Evolutionary conservation across 2,329 filamentous ascomycete species (phyloP).

Genomic region (Falciphora oryzae): DNA sequence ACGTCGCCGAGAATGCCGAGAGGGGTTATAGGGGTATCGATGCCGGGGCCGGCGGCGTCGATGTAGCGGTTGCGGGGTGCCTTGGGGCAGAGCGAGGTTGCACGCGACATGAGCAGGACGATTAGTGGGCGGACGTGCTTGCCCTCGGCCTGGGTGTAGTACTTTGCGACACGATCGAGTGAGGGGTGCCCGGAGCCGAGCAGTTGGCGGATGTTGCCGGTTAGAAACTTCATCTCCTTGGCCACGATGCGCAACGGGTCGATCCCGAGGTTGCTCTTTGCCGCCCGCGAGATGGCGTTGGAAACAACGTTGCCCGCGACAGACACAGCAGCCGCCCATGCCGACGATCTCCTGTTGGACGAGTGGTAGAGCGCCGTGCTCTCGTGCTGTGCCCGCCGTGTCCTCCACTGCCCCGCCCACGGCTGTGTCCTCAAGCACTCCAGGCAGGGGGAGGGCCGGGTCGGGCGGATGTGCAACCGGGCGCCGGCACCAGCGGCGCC

Average conservation of each 20-base stretch:
- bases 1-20: constrained; percentile 63
- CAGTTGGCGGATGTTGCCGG: constrained; percentile 88
- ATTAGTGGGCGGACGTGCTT: constrained; percentile 95
- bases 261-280: constrained; percentile 64
- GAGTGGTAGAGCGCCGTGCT: constrained; percentile 37
- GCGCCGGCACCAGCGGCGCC: constrained; percentile 30
- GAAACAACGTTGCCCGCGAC: constrained; percentile 66
- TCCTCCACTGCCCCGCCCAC: constrained; percentile 18
- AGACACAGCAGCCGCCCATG: constrained; percentile 69
- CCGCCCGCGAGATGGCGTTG: constrained; percentile 57
- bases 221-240: constrained; percentile 95
- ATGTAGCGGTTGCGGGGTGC: constrained; percentile 16
- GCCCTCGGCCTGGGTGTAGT: constrained; percentile 94
- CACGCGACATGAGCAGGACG: constrained; percentile 92
- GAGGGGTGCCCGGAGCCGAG: constrained; percentile 91
- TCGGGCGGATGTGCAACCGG: constrained; percentile 19
- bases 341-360: constrained; percentile 47
- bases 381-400: constrained; percentile 23
- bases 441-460: constrained; percentile 29
- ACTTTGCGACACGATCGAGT: constrained; percentile 91
- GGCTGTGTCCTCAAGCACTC: constrained; percentile 29
- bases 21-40: constrained; percentile 52
- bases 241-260: constrained; percentile 87
- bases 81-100: constrained; percentile 74
- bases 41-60: constrained; percentile 35